Evolutionary conservation across 1,284 basidiomycete species (phyloP).

Genomic region (Inonotus hispidus): DNA sequence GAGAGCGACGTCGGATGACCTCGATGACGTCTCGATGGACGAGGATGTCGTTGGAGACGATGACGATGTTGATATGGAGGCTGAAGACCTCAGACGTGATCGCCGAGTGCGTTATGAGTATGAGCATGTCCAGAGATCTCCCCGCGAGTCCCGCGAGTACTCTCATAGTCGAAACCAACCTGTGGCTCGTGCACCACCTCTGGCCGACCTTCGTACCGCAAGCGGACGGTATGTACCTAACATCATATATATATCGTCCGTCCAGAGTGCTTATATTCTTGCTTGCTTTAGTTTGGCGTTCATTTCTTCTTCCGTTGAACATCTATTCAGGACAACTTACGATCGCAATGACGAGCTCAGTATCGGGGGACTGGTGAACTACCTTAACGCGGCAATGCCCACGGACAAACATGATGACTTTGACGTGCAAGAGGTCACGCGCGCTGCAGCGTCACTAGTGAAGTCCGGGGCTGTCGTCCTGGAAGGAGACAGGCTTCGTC

Average conservation of each 20-base stretch:
- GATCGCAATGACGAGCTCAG: slow-evolving; percentile 41
- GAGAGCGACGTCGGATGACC: neutral
- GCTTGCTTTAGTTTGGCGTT: neutral
- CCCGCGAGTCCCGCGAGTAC: slow-evolving; percentile 19
- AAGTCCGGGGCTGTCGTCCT: slow-evolving; percentile 8
- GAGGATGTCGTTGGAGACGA: slow-evolving; percentile 3
- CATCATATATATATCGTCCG: neutral
- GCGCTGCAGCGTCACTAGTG: slow-evolving; percentile 10
- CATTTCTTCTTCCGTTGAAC: slow-evolving; percentile 33
- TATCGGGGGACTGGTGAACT: slow-evolving; percentile 58
- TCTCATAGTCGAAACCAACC: slow-evolving; percentile 27
- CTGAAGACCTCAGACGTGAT: neutral
- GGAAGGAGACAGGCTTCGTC: slow-evolving; percentile 11
- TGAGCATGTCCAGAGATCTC: neutral
- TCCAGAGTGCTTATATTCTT: neutral
- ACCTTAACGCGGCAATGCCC: slow-evolving; percentile 69
- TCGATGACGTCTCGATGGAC: slow-evolving; percentile 12
- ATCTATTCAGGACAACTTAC: slow-evolving; percentile 16
- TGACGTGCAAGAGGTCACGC: slow-evolving; percentile 58
- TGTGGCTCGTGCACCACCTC: slow-evolving; percentile 33
- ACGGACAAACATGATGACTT: slow-evolving; percentile 74
- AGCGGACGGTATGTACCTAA: neutral
- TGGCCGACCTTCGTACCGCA: slow-evolving; percentile 49
- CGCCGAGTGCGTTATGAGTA: neutral
- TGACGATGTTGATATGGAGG: slow-evolving; percentile 7